Evolutionary conservation across 768 basidiomycete species (phyloP), one percentile per base, ranked within the genome.

Genomic region (Calvatia gigantea): DNA sequence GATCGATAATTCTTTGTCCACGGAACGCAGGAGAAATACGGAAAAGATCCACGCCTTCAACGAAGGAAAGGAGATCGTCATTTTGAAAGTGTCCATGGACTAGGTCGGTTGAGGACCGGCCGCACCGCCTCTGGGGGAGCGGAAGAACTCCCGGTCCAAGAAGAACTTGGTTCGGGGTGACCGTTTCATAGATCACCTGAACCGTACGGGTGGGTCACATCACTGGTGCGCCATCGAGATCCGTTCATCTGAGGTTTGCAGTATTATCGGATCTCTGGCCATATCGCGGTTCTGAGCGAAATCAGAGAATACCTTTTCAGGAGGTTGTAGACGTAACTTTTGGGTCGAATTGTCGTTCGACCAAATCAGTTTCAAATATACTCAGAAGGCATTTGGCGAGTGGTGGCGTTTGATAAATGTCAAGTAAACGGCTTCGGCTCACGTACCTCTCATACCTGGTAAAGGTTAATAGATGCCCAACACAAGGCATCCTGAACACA

Each of bases 341-440:
- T 39, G 57, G 56, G 52, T 54, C 44, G 48, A 64, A 60, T 55
- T 41, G 42, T 54, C 54, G 46, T 48, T 31, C 33, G 38, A 42
- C 46, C 32, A 56, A 48, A 55, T 55, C 54, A 41, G 45, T 52
- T 38, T 44, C 50, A 58, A 58, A 47, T 15, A 47, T 53, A 52
- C 47, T 23, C 31, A 58, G 63, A 70, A 67, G 69, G 61, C 69
- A 68, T 65, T 64, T 75, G 73, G 71, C 71, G 72, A 68, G 61
- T 47, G 64, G 74, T 73, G 73, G 73, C 73, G 74, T 72, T 66
- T 62, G 67, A 67, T 67, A 66, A 66, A 71, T 75, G 75, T 70
- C 70, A 75, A 64, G 68, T 64, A 71, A 68, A 67, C 64, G 62
- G 64, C 70, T 72, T 77, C 73, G 66, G 66, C 60, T 71, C 70